Conservation (phyloP, 805 yeast species). For the Candida broadrunensis region DNA sequence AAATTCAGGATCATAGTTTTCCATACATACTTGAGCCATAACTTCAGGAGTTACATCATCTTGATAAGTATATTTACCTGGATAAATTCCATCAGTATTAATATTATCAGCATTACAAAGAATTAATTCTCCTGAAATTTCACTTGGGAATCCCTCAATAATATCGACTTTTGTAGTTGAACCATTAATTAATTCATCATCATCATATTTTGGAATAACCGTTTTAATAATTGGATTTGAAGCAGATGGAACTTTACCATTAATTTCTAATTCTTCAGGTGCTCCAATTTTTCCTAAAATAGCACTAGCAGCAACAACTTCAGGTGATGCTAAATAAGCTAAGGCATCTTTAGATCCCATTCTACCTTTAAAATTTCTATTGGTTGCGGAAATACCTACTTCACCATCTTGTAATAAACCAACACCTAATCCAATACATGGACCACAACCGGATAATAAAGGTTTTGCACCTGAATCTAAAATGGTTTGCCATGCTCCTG, state of each 20-base stretch:
- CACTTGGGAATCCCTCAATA: slow-evolving; percentile 86
- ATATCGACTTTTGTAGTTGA: slow-evolving; percentile 58
- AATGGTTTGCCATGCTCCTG: slow-evolving; percentile 89
- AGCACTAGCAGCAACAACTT: slow-evolving; percentile 98
- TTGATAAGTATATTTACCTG: slow-evolving; percentile 98
- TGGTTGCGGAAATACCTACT: slow-evolving; percentile 97
- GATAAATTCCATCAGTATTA: slow-evolving; percentile 98
- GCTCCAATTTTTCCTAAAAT: slow-evolving; percentile 91
- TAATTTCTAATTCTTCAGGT: slow-evolving; percentile 79
- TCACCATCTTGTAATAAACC: slow-evolving; percentile 94
- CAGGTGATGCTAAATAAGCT: slow-evolving; percentile 96
- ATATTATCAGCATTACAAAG: slow-evolving; percentile 95
- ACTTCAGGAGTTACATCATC: slow-evolving; percentile 92
- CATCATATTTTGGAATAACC: slow-evolving; percentile 19
- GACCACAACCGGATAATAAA: slow-evolving; percentile 98
- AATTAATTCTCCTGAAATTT: slow-evolving; percentile 86
- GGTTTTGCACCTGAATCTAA: slow-evolving; percentile 92
- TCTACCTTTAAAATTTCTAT: slow-evolving; percentile 97
- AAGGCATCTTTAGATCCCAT: slow-evolving; percentile 98
- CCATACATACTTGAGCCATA: slow-evolving; percentile 99
- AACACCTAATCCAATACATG: slow-evolving; percentile 96
- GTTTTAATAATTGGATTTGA: slow-evolving; percentile 45
- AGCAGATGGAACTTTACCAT: slow-evolving; percentile 42
- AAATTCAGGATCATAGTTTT: slow-evolving; percentile 92
- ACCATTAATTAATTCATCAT: slow-evolving; percentile 29